Conservation (phyloP, 2,329 filamentous ascomycete genomes). For the Colletotrichum sublineola region DNA sequence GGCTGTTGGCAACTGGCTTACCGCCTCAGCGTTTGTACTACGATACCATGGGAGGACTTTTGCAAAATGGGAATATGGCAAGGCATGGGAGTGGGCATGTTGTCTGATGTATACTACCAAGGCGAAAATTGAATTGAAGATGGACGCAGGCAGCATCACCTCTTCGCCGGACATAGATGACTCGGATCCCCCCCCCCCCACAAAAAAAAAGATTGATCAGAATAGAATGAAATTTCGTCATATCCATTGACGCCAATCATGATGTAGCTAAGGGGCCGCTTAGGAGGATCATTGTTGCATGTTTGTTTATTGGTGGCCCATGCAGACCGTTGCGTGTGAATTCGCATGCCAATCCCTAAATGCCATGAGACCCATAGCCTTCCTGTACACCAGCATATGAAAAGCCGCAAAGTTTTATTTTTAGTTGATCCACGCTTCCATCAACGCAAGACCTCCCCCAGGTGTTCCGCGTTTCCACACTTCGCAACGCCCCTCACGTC, state of each 20-base stretch:
- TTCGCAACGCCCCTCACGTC: slow-evolving; percentile 30
- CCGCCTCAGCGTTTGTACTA: slow-evolving; percentile 15
- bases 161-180: neutral
- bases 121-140: neutral
- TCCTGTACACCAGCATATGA: slow-evolving; percentile 50
- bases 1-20: neutral
- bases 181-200: neutral
- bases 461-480: slow-evolving; percentile 35
- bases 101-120: neutral
- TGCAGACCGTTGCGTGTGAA: slow-evolving; percentile 40
- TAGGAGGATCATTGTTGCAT: slow-evolving; percentile 38
- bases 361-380: slow-evolving; percentile 51
- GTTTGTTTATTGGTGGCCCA: slow-evolving; percentile 42
- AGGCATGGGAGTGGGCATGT: neutral
- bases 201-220: neutral
- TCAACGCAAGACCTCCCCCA: slow-evolving; percentile 44
- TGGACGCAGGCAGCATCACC: no score
- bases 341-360: slow-evolving; percentile 54
- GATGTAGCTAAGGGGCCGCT: slow-evolving; percentile 24
- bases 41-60: slow-evolving; percentile 21
- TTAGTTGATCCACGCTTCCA: slow-evolving; percentile 34
- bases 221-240: slow-evolving; percentile 51
- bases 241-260: slow-evolving; percentile 39
- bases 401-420: slow-evolving; percentile 46
- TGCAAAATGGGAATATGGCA: neutral